Percentiles rank a stretch among this genome's conserved stretches.
These are phyloP conservation scores for Trichoderma koningii DNA, from an alignment of 2,329 filamentous ascomycete species.

Conservation along the genomic window DNA sequence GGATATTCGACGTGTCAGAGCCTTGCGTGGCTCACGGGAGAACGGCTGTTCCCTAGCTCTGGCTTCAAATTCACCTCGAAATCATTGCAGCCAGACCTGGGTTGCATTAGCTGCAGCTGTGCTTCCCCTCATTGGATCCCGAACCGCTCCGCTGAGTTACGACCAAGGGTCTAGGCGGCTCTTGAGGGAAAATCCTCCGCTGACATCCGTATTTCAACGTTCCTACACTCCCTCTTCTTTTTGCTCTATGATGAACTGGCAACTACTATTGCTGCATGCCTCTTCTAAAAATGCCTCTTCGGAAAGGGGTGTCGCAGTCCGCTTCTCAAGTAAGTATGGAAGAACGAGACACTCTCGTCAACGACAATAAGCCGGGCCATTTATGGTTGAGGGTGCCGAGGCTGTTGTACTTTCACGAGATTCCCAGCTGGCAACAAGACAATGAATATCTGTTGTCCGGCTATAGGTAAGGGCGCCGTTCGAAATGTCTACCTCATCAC, in stretches of 20 bases:
- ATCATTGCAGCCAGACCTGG: neutral
- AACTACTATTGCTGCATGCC: neutral
- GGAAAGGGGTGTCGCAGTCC: neutral
- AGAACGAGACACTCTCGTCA: neutral
- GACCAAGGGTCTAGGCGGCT: neutral
- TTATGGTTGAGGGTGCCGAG: neutral
- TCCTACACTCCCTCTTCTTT: neutral
- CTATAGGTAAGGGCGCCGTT: neutral
- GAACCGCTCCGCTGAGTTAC: neutral
- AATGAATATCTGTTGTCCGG: neutral
- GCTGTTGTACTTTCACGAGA: neutral
- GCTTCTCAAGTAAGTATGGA: slow-evolving; percentile 4
- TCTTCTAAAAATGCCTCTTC: neutral
- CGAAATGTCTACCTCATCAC: neutral
- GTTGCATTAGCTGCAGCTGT: neutral
- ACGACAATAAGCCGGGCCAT: neutral
- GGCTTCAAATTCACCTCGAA: neutral
- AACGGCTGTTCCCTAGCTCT: neutral
- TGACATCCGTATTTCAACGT: neutral
- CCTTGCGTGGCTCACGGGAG: neutral
- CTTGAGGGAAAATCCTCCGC: neutral
- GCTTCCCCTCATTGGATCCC: neutral
- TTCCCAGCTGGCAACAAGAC: neutral
- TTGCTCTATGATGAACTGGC: neutral
- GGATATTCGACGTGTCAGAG: neutral